Evolutionary conservation across 352 stramenopile species (phyloP).

Genomic region (Labyrinthula sp.): DNA sequence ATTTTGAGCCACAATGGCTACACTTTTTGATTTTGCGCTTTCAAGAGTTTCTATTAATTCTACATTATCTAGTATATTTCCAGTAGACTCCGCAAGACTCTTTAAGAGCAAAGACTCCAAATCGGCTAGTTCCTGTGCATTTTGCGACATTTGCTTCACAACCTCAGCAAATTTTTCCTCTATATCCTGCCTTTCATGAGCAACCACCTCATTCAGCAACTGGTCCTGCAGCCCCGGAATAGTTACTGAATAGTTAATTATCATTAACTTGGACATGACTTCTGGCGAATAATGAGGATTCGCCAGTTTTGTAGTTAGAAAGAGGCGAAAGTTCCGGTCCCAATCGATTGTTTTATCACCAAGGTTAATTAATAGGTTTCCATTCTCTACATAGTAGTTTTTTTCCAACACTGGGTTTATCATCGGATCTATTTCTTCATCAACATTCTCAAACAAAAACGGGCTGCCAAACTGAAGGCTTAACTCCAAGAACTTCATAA

Average conservation of each 20-base stretch:
- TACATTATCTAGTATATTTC: conserved; percentile 80
- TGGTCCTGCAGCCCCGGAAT: conserved; percentile 68
- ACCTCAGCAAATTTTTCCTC: conserved; percentile 72
- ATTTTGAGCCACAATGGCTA: conserved; percentile 71
- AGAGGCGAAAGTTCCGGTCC: conserved; percentile 70
- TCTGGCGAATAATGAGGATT: conserved; percentile 79
- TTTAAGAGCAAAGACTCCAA: conserved; percentile 70
- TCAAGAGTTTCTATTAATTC: conserved; percentile 75
- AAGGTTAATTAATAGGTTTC: conserved; percentile 64
- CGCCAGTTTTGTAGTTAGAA: conserved; percentile 75
- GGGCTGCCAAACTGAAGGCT: conserved; percentile 80
- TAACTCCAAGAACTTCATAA: conserved; percentile 80
- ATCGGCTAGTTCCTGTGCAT: conserved; percentile 66
- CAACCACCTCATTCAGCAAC: conserved; percentile 73
- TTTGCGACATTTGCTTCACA: conserved; percentile 71
- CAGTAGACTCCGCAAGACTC: conserved; percentile 58
- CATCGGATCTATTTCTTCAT: conserved; percentile 79
- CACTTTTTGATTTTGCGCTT: conserved; percentile 76
- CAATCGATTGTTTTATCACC: conserved; percentile 79
- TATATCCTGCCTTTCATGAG: conserved; percentile 64
- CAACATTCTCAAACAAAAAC: conserved; percentile 77
- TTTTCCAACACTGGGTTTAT: conserved; percentile 75
- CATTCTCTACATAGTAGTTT: conserved; percentile 65
- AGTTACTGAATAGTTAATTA: conserved; percentile 83
- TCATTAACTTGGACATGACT: conserved; percentile 84